Evolutionary conservation across 129 eudicot genomes (phyloP), one percentile per base, ranked within the genome.

Genomic region (Rutidosis leptorrhynchoides): DNA sequence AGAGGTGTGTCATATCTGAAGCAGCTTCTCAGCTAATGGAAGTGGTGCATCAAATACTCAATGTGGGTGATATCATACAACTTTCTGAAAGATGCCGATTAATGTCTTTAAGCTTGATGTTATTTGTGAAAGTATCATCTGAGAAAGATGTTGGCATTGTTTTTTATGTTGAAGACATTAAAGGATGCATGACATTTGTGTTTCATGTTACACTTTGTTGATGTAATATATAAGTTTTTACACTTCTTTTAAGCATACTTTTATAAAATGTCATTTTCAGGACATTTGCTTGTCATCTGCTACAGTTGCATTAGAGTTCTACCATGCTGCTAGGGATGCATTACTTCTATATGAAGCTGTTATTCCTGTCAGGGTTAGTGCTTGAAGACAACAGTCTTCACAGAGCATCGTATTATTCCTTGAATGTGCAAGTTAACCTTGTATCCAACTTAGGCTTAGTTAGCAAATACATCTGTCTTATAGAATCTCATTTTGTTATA

Each of bases 221-320:
- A n/a, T 12, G 3, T 40, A 40, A 40, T 40, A 11, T 40, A 12
- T 12, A 37, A 37, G 45, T 16, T 2, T 0, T 37, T 37, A 12
- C 45, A 37, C 45, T 37, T 37, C 45, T 16, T 16, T 37, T 37
- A 37, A 37, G 45, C 45, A 37, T 12, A 11, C 12, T 37, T 1
- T 37, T 37, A 40, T 20, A 19, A 30, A 42, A 6, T 19, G 26
- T 52, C 19, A 68, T 29, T 37, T 37, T 70, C 90, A 92, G 98
- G 95, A 94, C 84, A 86, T 94, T 62, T 89, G 99, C 65, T 73
- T 94, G 82, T 94, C 93, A 53, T 85, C 99, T 23, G 67, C 95
- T 46, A 75, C 83, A 70, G 95, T 94, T 62, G 95, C 84, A 3
- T 64, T 86, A 81, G 97, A 89, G 70, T 94, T 89, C 67, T 94